Conservation (phyloP, 1,284 basidiomycete species). For the Thecaphora frezii region DNA sequence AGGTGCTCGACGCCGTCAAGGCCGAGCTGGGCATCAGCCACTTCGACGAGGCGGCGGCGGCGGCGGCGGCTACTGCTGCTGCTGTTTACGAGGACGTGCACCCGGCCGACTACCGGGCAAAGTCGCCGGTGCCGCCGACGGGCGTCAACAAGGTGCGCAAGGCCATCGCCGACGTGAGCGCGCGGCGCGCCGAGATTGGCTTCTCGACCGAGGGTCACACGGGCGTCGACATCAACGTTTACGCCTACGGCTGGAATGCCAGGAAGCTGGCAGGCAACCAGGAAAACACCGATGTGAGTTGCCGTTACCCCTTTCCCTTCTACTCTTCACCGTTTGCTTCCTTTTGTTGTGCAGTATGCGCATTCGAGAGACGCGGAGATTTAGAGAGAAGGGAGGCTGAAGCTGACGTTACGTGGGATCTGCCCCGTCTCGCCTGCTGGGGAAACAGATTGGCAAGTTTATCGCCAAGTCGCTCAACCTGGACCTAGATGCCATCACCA, state of each 20-base stretch:
- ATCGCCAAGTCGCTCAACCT: conserved; percentile 40
- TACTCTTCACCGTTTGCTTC: background rate
- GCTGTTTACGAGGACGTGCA: background rate
- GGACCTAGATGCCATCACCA: conserved; percentile 42
- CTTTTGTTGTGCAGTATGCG: no score
- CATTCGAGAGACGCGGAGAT: no score
- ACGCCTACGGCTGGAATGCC: conserved; percentile 52
- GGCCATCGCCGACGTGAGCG: conserved; percentile 34
- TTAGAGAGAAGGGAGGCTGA: no score
- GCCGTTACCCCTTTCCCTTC: background rate
- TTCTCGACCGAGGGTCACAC: conserved; percentile 61
- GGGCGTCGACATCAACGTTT: conserved; percentile 61
- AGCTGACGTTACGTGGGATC: no score
- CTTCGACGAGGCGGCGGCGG: conserved; percentile 1
- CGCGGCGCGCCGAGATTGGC: conserved; percentile 58
- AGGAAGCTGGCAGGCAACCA: conserved; percentile 54
- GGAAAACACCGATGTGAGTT: conserved; percentile 57
- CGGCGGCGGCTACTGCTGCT: background rate
- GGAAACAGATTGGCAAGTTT: conserved; percentile 44
- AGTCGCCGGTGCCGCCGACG: conserved; percentile 12
- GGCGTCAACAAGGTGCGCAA: conserved; percentile 26
- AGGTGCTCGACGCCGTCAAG: conserved; percentile 33
- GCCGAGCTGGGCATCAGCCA: conserved; percentile 15
- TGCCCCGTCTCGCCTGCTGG: background rate
- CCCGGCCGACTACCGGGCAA: conserved; percentile 1